Base-by-base conservation (phyloP, 441 rosid species). In the Populus hybrid region DNA sequence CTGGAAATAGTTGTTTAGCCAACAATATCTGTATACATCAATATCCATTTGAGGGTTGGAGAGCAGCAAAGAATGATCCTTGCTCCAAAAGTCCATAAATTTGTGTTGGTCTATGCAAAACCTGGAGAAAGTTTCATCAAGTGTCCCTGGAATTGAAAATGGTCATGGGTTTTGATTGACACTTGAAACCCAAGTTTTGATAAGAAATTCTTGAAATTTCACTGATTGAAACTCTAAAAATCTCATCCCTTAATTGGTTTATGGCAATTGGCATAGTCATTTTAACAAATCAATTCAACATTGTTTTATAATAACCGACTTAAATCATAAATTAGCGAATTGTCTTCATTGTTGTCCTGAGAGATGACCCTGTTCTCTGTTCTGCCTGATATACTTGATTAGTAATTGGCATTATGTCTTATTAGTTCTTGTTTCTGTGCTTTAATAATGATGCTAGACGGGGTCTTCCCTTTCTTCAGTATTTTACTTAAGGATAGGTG, bases 401-500 rank as follows among this genome's bases (percentile, higher is more conserved):
- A 61, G 64, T 23, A 61, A 61, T 9, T 59, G 21, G 64, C 64
- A 59, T 59, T 61, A 61, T 61, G 64, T 20, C 26, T n/a, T 8
- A 2, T 21, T 61, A 61, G 10, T 9, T 61, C 65, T 9, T 6
- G 20, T 21, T 42, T 24, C 0, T 31, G 9, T 6, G 11, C 11
- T n/a, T 66, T 1, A 45, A 35, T 20, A 66, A 29, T 64, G 11
- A 33, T 66, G 68, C 56, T 3, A 10, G 63, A n/a, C 28, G 16
- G 20, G 69, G 11, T 70, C 56, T 70, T 42, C 2, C 64, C n/a
- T 53, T 77, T 10, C 68, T 11, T 18, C 21, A 42, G 11, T 6
- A 10, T 9, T 14, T 35, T 65, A 9, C 50, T n/a, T 4, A 56
- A 14, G 74, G 35, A 75, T 78, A 91, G 94, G 87, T 92, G 29